Conservation (phyloP, 2,329 filamentous ascomycete species). For the Scedosporium aurantiacum region DNA sequence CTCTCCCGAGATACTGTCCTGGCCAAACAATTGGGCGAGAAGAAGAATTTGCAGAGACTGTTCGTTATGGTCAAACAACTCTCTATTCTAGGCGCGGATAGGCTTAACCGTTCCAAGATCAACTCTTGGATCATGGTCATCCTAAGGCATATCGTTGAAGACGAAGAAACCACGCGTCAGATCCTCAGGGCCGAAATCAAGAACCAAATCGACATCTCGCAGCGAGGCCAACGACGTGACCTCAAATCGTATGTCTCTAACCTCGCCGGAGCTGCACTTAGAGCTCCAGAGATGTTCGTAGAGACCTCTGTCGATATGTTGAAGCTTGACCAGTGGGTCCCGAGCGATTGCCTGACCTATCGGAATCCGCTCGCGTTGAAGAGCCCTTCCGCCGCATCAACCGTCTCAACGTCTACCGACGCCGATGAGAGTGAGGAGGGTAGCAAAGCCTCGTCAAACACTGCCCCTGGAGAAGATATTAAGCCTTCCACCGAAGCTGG, state of each 20-base stretch:
- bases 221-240: slow-evolving; percentile 44
- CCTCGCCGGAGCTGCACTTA: slow-evolving; percentile 68
- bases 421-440: background rate
- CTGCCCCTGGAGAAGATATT: slow-evolving; percentile 28
- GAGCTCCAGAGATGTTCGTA: slow-evolving; percentile 76
- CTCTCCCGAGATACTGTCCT: slow-evolving; percentile 69
- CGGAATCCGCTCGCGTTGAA: slow-evolving; percentile 10
- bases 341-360: slow-evolving; percentile 2
- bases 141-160: slow-evolving; percentile 85
- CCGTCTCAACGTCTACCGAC: background rate
- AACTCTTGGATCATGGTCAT: slow-evolving; percentile 66
- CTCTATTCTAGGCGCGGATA: slow-evolving; percentile 64
- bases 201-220: slow-evolving; percentile 54
- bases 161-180: slow-evolving; percentile 80
- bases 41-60: slow-evolving; percentile 76
- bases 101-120: slow-evolving; percentile 47
- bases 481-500: slow-evolving; percentile 48
- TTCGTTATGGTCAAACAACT: slow-evolving; percentile 96
- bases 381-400: background rate
- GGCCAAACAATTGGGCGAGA: slow-evolving; percentile 69
- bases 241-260: slow-evolving; percentile 62
- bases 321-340: slow-evolving; percentile 27
- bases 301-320: slow-evolving; percentile 78
- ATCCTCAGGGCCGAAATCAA: slow-evolving; percentile 87
- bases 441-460: background rate